phyloP scores from a whole-genome alignment of 495 filamentous ascomycete species.

The Aspergillus kassunensis region DNA sequence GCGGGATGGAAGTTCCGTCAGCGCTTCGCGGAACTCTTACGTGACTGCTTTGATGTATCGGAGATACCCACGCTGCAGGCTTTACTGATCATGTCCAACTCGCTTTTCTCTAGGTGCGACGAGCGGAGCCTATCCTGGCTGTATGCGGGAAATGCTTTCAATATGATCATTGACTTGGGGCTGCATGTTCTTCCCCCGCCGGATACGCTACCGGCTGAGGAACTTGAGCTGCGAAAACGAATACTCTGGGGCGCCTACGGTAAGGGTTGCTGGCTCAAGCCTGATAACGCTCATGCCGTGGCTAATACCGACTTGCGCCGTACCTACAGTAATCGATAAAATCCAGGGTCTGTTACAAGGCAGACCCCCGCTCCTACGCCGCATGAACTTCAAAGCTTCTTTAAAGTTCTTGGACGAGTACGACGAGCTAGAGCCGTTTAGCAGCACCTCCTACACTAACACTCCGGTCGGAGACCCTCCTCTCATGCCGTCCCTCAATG shows the following conservation, averaged over 20 bases:
- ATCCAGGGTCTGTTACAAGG: too few species aligned
- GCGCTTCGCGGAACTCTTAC: conserved; percentile 37
- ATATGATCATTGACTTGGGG: conserved; percentile 46
- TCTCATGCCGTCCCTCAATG: too few species aligned
- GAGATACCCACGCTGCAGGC: conserved; percentile 47
- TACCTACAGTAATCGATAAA: too few species aligned
- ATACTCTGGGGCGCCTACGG: conserved; percentile 42
- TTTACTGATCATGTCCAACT: conserved; percentile 36
- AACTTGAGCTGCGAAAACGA: conserved; percentile 38
- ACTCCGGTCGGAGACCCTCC: too few species aligned
- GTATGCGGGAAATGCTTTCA: conserved; percentile 41
- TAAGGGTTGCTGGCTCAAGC: too few species aligned
- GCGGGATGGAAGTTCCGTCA: conserved; percentile 34
- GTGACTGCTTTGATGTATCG: conserved; percentile 35
- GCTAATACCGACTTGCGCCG: too few species aligned
- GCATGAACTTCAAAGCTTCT: too few species aligned
- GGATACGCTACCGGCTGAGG: conserved; percentile 29
- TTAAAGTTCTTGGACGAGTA: too few species aligned
- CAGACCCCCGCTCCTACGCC: too few species aligned
- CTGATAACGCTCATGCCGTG: too few species aligned
- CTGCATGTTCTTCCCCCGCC: conserved; percentile 23
- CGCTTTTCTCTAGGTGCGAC: conserved; percentile 38
- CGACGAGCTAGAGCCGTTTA: too few species aligned
- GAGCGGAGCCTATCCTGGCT: conserved; percentile 40
- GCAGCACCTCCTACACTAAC: too few species aligned